Conservation (phyloP, 2,329 filamentous ascomycete genomes). For the Colletotrichum viniferum region DNA sequence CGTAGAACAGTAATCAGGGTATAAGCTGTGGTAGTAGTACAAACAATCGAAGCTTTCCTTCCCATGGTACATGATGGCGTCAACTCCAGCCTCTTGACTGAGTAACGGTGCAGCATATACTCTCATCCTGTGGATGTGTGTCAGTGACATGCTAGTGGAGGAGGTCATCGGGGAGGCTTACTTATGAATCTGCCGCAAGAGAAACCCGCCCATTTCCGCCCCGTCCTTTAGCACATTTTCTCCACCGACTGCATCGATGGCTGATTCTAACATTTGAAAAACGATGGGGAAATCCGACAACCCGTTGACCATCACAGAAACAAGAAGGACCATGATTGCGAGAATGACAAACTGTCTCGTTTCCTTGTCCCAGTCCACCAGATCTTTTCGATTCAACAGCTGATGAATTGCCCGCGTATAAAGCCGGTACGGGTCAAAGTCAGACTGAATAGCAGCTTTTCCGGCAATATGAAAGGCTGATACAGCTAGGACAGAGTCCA, state of each 20-base stretch:
- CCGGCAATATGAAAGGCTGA: conserved; percentile 27
- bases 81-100: background rate
- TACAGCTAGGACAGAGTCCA: conserved; percentile 29
- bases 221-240: background rate
- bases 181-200: conserved; percentile 8
- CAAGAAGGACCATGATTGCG: conserved; percentile 27
- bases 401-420: background rate
- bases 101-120: conserved; percentile 6
- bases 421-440: background rate
- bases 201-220: background rate
- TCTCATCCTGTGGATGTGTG: background rate
- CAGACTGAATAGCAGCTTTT: background rate
- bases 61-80: background rate
- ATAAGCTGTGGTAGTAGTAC: background rate
- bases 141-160: background rate
- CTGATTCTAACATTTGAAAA: conserved; percentile 29
- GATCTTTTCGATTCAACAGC: background rate
- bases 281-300: conserved; percentile 29
- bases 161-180: background rate
- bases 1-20: background rate
- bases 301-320: conserved; percentile 28
- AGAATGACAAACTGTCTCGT: conserved; percentile 6
- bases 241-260: conserved; percentile 29
- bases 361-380: background rate
- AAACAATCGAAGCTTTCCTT: conserved; percentile 10